These are phyloP conservation scores for Papilionanthe hybrid DNA, from an alignment of 116 monocot genomes.

Conservation along the genomic window DNA sequence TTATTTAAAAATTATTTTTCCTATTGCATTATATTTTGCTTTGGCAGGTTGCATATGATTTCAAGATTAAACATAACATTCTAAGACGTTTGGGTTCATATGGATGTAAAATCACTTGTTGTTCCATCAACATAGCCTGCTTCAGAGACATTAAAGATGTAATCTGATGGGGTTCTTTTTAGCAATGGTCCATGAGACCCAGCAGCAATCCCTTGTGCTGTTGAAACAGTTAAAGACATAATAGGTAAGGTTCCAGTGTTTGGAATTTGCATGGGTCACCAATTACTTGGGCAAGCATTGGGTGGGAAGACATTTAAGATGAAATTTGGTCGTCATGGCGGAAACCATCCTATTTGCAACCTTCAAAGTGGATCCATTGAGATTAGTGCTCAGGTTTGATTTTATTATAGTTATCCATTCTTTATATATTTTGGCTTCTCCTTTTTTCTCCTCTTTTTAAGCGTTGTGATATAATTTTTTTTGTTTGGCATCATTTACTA, in stretches of 20 bases:
- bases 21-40: slow-evolving; percentile 6
- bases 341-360: slow-evolving; percentile 87
- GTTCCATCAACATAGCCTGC: slow-evolving; percentile 92
- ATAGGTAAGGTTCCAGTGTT: slow-evolving; percentile 92
- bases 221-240: slow-evolving; percentile 81
- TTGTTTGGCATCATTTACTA: too few species aligned
- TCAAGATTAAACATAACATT: slow-evolving; percentile 92
- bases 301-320: slow-evolving; percentile 97
- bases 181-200: slow-evolving; percentile 98
- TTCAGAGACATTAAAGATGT: slow-evolving; percentile 52
- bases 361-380: slow-evolving; percentile 70
- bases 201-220: slow-evolving; percentile 92
- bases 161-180: slow-evolving; percentile 92
- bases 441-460: not conserved
- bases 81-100: slow-evolving; percentile 83
- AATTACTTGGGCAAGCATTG: slow-evolving; percentile 95
- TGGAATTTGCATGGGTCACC: slow-evolving; percentile 99
- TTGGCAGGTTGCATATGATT: slow-evolving; percentile 89
- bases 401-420: not conserved
- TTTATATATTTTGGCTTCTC: not conserved
- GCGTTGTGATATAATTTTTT: too few species aligned
- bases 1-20: not conserved
- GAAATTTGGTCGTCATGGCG: slow-evolving; percentile 99
- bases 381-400: slow-evolving; percentile 90
- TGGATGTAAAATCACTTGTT: slow-evolving; percentile 91